Conservation (phyloP, 306 rosid species). For the Ormosia semicastrata region DNA sequence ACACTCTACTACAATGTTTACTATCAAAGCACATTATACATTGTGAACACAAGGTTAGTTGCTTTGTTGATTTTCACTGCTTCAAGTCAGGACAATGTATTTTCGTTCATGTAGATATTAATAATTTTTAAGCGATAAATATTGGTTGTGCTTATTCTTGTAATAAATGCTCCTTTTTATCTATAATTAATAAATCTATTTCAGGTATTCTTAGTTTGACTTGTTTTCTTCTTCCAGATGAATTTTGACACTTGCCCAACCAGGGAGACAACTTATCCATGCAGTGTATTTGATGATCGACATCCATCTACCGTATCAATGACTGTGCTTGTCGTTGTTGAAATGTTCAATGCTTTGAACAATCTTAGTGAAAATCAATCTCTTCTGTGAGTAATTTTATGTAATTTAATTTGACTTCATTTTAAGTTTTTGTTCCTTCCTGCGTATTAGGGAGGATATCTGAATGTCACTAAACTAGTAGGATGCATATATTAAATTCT, state of each 20-base stretch:
- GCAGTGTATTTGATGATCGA: slow-evolving; percentile 89
- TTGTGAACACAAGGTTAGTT: neutral
- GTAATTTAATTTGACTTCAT: slow-evolving; percentile 13
- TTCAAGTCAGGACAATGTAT: slow-evolving; percentile 1
- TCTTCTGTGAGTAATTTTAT: slow-evolving; percentile 70
- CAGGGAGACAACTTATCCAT: slow-evolving; percentile 88
- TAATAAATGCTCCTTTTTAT: slow-evolving; percentile 1
- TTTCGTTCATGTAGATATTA: neutral
- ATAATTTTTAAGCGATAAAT: neutral
- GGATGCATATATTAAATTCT: neutral
- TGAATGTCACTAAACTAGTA: neutral
- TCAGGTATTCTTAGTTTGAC: slow-evolving; percentile 22
- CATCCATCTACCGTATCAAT: slow-evolving; percentile 96
- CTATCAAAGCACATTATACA: neutral
- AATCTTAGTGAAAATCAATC: slow-evolving; percentile 99
- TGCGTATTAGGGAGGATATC: slow-evolving; percentile 14
- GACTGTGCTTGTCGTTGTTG: slow-evolving; percentile 98
- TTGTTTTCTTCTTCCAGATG: slow-evolving; percentile 53
- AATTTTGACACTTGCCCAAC: slow-evolving; percentile 81
- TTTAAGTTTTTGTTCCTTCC: neutral
- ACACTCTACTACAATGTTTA: neutral
- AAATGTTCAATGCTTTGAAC: slow-evolving; percentile 98
- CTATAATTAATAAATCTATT: slow-evolving; percentile 18
- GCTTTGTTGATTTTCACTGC: neutral
- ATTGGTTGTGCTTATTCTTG: slow-evolving; percentile 5